A percentile compares a stretch with the other conserved stretches of the same genome.
These are phyloP conservation scores for Scortechinia acanthostroma DNA, from an alignment of 2,329 filamentous ascomycete genomes.

Conservation along the genomic window DNA sequence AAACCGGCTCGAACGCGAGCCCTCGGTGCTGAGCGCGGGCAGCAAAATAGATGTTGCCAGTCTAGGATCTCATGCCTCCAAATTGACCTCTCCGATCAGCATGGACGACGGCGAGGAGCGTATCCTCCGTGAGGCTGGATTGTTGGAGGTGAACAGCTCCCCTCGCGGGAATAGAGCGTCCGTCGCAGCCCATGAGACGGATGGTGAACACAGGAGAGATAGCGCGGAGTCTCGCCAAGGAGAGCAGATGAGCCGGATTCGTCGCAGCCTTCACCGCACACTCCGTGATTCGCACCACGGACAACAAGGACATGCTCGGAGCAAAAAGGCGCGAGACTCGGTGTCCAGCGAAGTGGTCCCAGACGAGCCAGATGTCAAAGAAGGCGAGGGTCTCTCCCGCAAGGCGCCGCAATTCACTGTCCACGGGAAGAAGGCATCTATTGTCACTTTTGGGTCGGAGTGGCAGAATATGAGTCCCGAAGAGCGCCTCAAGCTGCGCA, in stretches of 20 bases:
- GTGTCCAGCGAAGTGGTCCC: not conserved
- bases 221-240: not conserved
- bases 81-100: not conserved
- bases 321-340: not conserved
- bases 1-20: not conserved
- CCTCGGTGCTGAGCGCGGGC: not conserved
- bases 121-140: not conserved
- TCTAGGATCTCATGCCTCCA: not conserved
- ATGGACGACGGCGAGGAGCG: not conserved
- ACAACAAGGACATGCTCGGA: not conserved
- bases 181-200: not conserved
- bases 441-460: slow-evolving; percentile 2
- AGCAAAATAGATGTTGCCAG: not conserved
- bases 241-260: not conserved
- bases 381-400: not conserved
- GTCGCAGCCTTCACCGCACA: not conserved
- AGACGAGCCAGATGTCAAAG: not conserved
- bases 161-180: not conserved
- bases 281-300: not conserved
- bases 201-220: not conserved
- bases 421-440: slow-evolving; percentile 1
- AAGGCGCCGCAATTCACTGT: not conserved
- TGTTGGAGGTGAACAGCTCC: not conserved
- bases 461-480: not conserved
- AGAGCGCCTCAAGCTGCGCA: not conserved